Evolutionary conservation across 2,329 filamentous ascomycete genomes (phyloP).

Genomic region (Elsinoe necatrix): DNA sequence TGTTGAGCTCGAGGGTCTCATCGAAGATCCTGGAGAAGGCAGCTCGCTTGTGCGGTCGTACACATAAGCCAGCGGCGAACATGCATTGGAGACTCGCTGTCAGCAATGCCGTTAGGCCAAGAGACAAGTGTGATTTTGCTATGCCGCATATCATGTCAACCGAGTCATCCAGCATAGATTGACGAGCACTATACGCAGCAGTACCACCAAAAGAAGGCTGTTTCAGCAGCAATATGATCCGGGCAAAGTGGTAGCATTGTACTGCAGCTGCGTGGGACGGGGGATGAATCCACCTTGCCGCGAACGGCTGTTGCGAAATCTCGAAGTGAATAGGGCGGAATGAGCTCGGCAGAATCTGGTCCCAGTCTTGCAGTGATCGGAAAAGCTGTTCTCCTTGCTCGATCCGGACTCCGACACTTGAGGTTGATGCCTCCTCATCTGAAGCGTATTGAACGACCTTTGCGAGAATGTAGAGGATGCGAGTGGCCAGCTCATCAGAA

Average conservation of each 20-base stretch:
- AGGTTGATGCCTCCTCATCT: slow-evolving; percentile 36
- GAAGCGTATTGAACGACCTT: slow-evolving; percentile 52
- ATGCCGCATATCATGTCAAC: slow-evolving; percentile 45
- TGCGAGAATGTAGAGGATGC: slow-evolving; percentile 48
- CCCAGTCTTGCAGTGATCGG: slow-evolving; percentile 45
- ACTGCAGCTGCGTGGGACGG: slow-evolving; percentile 39
- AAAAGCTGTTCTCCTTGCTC: slow-evolving; percentile 35
- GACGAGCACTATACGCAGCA: slow-evolving; percentile 39
- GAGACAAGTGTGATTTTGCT: slow-evolving; percentile 23
- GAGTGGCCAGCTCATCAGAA: slow-evolving; percentile 47
- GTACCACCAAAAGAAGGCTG: slow-evolving; percentile 44
- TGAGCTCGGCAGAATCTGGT: slow-evolving; percentile 36
- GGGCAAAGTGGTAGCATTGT: slow-evolving; percentile 46
- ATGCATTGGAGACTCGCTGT: neutral
- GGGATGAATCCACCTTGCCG: slow-evolving; percentile 46
- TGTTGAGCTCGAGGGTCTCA: neutral
- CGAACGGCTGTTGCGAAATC: slow-evolving; percentile 29
- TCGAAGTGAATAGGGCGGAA: slow-evolving; percentile 36
- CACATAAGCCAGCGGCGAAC: slow-evolving; percentile 7
- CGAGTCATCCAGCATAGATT: slow-evolving; percentile 39
- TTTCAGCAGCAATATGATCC: slow-evolving; percentile 46
- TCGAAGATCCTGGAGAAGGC: neutral
- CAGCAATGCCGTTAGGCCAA: neutral
- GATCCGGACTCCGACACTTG: slow-evolving; percentile 33
- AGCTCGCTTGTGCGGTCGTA: neutral